phyloP scores from a whole-genome alignment of 495 filamentous ascomycete species.

The Penicillium cinerascens region DNA sequence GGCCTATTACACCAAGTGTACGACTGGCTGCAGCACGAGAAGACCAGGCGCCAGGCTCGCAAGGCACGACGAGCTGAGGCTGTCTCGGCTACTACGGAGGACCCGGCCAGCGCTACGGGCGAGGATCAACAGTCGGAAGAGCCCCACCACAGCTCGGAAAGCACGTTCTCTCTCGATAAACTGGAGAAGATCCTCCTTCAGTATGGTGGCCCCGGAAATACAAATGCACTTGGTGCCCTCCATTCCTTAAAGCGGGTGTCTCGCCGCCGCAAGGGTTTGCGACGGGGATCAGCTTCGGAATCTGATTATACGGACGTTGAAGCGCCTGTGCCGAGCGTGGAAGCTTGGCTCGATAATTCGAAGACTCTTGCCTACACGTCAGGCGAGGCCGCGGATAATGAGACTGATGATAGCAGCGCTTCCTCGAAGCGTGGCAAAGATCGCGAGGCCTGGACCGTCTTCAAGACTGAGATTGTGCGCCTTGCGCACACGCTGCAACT shows the following conservation, averaged over 20 bases:
- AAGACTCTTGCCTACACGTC: constrained; percentile 75
- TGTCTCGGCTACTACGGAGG: constrained; percentile 16
- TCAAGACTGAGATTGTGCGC: constrained; percentile 88
- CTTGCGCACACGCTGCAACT: constrained; percentile 83
- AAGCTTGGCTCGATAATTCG: constrained; percentile 80
- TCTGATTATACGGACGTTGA: constrained; percentile 76
- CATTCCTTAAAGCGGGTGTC: constrained; percentile 32
- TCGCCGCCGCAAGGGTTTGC: constrained; percentile 36
- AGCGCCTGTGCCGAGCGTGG: constrained; percentile 68
- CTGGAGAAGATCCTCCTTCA: constrained; percentile 66
- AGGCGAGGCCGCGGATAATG: constrained; percentile 51
- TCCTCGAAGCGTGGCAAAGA: constrained; percentile 56
- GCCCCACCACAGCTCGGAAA: constrained; percentile 48
- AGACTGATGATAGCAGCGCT: constrained; percentile 23
- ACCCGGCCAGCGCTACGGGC: constrained; percentile 7
- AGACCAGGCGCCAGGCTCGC: constrained; percentile 55
- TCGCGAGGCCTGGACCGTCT: constrained; percentile 66
- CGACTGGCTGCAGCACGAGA: constrained; percentile 78
- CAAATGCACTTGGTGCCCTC: constrained; percentile 30
- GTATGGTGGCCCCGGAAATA: constrained; percentile 39
- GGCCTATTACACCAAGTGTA: constrained; percentile 65
- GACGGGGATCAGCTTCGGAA: constrained; percentile 60
- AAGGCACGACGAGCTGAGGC: constrained; percentile 37
- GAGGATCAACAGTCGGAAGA: constrained; percentile 26
- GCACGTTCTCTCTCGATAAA: constrained; percentile 59